Conservation (phyloP, 306 rosid species). For the Vigna trinervia region DNA sequence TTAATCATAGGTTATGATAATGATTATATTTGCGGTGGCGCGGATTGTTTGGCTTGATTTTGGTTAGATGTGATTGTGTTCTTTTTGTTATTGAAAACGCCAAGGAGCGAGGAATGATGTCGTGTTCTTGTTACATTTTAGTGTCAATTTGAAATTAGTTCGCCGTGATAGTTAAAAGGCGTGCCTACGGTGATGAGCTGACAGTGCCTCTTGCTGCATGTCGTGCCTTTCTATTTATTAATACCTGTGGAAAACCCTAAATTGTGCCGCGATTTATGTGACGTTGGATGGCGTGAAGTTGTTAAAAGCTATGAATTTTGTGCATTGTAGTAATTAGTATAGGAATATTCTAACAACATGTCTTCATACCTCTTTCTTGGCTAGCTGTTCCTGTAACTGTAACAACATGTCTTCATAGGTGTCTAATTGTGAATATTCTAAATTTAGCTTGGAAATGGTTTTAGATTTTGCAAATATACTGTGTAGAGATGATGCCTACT, state of each 20-base stretch:
- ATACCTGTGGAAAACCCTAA: background rate
- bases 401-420: background rate
- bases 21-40: background rate
- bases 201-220: background rate
- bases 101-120: background rate
- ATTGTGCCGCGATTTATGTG: background rate
- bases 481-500: slow-evolving; percentile 12
- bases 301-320: slow-evolving; percentile 1
- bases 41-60: background rate
- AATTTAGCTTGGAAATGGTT: slow-evolving; percentile 31
- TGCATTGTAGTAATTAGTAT: slow-evolving; percentile 23
- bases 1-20: background rate
- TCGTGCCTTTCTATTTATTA: slow-evolving; percentile 15
- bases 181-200: background rate
- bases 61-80: background rate
- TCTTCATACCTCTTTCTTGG: slow-evolving; percentile 1
- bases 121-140: background rate
- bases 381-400: background rate
- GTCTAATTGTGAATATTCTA: slow-evolving; percentile 26
- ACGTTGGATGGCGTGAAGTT: slow-evolving; percentile 20
- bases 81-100: background rate
- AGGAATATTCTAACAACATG: too few species aligned
- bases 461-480: slow-evolving; percentile 8
- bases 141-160: slow-evolving; percentile 30
- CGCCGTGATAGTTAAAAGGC: background rate